Conservation (phyloP, 2,329 filamentous ascomycete genomes). For the Westerdykella ornata region DNA sequence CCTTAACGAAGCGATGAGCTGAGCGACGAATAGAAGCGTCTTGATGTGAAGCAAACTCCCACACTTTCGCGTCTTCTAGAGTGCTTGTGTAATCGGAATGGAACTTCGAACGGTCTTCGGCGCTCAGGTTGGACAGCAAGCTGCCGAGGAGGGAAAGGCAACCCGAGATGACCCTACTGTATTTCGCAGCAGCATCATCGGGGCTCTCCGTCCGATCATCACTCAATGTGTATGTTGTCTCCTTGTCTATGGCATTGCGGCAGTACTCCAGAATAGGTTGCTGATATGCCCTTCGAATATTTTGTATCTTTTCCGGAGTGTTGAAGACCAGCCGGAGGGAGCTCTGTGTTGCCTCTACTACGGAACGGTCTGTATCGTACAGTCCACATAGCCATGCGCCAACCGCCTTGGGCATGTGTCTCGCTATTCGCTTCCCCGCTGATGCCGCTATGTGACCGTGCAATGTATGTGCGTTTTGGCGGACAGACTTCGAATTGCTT, state of each 20-base stretch:
- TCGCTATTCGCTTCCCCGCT: conserved; percentile 75
- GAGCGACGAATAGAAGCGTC: conserved; percentile 55
- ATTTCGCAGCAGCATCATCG: conserved; percentile 82
- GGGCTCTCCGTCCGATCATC: conserved; percentile 77
- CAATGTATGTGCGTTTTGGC: conserved; percentile 73
- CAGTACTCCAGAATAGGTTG: conserved; percentile 75
- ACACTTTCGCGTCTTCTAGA: conserved; percentile 56
- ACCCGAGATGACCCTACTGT: conserved; percentile 66
- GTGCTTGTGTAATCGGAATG: conserved; percentile 58
- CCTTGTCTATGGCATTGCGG: conserved; percentile 65
- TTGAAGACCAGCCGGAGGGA: conserved; percentile 69
- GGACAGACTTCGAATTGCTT: conserved; percentile 79
- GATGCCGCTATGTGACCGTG: conserved; percentile 57
- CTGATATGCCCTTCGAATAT: conserved; percentile 78
- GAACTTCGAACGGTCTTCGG: conserved; percentile 54
- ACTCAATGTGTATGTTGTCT: conserved; percentile 75
- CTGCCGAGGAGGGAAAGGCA: conserved; percentile 51
- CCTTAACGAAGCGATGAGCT: conserved; percentile 51
- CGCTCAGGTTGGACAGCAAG: conserved; percentile 42
- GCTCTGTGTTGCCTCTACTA: conserved; percentile 68
- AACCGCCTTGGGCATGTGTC: conserved; percentile 66
- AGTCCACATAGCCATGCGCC: conserved; percentile 87
- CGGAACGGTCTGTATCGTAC: conserved; percentile 76
- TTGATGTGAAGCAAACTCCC: conserved; percentile 52
- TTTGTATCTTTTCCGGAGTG: conserved; percentile 68